phyloP scores from a whole-genome alignment of 139 green algal species.

The Chlamydomonas incerta region DNA sequence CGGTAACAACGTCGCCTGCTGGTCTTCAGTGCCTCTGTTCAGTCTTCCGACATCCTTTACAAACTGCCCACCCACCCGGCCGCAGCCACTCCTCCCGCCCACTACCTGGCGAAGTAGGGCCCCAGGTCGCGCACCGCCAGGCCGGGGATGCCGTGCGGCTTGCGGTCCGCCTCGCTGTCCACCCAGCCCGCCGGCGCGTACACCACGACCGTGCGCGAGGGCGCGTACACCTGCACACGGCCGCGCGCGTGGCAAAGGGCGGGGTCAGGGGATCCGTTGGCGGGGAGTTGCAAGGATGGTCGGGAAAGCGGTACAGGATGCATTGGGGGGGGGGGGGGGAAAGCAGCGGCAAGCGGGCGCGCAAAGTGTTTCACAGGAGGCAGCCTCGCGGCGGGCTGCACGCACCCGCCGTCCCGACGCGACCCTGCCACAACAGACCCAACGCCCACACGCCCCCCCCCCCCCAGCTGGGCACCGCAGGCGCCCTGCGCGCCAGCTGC shows the following conservation, averaged over 20 bases:
- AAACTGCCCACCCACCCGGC: too few species aligned
- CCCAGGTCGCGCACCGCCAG: conserved; percentile 83
- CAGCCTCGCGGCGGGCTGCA: too few species aligned
- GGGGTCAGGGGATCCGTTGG: background rate
- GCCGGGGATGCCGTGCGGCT: conserved; percentile 78
- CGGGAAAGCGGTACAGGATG: background rate
- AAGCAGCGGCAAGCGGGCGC: background rate
- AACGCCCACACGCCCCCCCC: too few species aligned
- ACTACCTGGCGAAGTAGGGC: conserved; percentile 51
- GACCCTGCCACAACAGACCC: too few species aligned
- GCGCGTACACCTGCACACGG: conserved; percentile 71
- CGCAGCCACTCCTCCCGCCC: background rate
- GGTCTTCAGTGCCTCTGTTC: too few species aligned
- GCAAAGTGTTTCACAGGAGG: too few species aligned
- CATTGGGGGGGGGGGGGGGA: background rate
- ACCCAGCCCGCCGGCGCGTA: conserved; percentile 84
- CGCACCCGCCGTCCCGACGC: too few species aligned
- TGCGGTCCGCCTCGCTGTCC: conserved; percentile 77
- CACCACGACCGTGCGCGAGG: conserved; percentile 82
- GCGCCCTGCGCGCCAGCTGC: too few species aligned
- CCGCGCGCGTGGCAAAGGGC: too few species aligned
- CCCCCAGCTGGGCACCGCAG: too few species aligned
- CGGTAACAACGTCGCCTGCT: too few species aligned
- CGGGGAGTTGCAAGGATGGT: background rate
- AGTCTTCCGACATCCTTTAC: too few species aligned